phyloP scores from a whole-genome alignment of 805 yeast species.

The Komagataella ulmi region DNA sequence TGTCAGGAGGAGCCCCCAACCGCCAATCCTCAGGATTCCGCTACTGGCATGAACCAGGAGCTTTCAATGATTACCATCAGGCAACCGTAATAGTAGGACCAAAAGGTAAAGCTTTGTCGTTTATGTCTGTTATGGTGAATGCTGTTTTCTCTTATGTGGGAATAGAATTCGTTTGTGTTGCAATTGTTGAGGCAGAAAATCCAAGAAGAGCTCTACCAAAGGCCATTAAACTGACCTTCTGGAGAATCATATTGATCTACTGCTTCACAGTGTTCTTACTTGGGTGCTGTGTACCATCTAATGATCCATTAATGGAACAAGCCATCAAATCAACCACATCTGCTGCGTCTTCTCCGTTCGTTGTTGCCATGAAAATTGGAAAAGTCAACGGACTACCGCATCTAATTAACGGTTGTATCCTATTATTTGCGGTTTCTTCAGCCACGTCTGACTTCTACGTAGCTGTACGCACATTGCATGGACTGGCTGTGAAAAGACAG shows the following conservation, averaged over 20 bases:
- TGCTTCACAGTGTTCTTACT: conserved; percentile 37
- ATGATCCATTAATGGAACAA: conserved; percentile 26
- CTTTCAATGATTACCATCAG: conserved; percentile 37
- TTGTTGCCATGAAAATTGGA: conserved; percentile 27
- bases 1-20: conserved; percentile 28
- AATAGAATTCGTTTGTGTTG: conserved; percentile 40
- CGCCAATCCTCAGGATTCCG: conserved; percentile 20
- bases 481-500: conserved; percentile 42
- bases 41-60: conserved; percentile 33
- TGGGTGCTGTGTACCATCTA: conserved; percentile 42
- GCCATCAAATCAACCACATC: conserved; percentile 21
- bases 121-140: conserved; percentile 20
- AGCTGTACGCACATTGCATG: conserved; percentile 51
- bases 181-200: conserved; percentile 50
- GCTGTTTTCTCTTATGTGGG: conserved; percentile 51
- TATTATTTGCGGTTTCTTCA: conserved; percentile 48
- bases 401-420: conserved; percentile 39
- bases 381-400: conserved; percentile 21
- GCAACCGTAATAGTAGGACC: not conserved
- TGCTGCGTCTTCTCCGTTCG: conserved; percentile 28
- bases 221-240: conserved; percentile 40
- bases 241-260: conserved; percentile 39
- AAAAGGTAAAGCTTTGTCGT: not conserved
- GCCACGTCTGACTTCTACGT: conserved; percentile 53
- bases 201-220: conserved; percentile 44